phyloP scores from a whole-genome alignment of 2,329 filamentous ascomycete species.

The Cladosporium sp. region DNA sequence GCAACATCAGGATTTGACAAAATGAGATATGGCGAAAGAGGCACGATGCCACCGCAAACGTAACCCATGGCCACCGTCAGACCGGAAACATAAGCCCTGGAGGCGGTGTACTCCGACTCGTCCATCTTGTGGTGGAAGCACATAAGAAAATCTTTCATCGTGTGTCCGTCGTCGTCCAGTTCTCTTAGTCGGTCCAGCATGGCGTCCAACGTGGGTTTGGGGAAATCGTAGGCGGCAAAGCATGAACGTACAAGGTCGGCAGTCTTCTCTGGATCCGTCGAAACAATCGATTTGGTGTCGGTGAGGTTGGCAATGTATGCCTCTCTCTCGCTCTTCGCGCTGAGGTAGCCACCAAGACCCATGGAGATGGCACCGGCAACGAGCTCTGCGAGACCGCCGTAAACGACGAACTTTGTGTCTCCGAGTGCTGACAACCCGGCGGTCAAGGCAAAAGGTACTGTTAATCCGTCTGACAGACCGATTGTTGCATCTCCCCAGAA shows the following conservation, averaged over 20 bases:
- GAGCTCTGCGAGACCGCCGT: conserved; percentile 35
- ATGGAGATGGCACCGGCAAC: conserved; percentile 37
- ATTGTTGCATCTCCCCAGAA: conserved; percentile 11
- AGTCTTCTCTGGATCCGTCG: conserved; percentile 33
- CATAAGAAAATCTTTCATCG: conserved; percentile 42
- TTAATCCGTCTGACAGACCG: conserved; percentile 31
- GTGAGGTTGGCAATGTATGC: conserved; percentile 42
- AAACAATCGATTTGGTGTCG: conserved; percentile 37
- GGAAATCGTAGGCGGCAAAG: conserved; percentile 39
- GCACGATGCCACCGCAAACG: conserved; percentile 63
- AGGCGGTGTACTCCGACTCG: conserved; percentile 35
- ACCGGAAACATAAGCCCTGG: conserved; percentile 48
- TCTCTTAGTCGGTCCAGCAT: conserved; percentile 9
- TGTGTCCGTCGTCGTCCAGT: conserved; percentile 18
- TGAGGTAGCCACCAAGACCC: conserved; percentile 37
- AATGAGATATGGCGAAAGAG: conserved; percentile 64
- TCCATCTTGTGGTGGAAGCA: conserved; percentile 43
- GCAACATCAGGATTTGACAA: conserved; percentile 40
- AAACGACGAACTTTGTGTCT: conserved; percentile 33
- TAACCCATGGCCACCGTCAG: conserved; percentile 64
- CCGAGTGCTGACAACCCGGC: conserved; percentile 33
- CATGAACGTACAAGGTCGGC: conserved; percentile 36
- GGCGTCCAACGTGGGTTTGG: conserved; percentile 21
- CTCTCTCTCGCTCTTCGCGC: conserved; percentile 46
- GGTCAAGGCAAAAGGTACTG: conserved; percentile 35